Conservation (phyloP, 2,329 filamentous ascomycete species). For the Boeremia exigua region DNA sequence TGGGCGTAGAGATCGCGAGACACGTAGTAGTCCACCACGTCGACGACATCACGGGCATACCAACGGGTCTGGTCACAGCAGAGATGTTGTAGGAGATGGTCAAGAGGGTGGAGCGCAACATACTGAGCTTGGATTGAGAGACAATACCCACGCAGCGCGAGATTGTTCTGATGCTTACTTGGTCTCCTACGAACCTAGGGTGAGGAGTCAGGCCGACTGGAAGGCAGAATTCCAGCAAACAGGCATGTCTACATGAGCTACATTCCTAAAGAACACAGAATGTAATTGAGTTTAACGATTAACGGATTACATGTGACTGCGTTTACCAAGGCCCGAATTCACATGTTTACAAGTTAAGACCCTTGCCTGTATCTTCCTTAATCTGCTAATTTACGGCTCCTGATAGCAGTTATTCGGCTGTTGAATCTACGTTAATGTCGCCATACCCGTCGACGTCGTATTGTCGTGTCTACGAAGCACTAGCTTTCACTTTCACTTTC, state of each 20-base stretch:
- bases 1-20: not conserved
- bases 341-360: no score
- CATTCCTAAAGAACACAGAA: not conserved
- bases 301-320: no score
- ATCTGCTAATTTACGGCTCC: no score
- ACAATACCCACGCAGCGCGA: not conserved
- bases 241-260: conserved; percentile 6
- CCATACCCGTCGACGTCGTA: no score
- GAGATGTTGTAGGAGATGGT: conserved; percentile 4
- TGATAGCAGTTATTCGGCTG: no score
- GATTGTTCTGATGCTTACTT: not conserved
- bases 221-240: conserved; percentile 7
- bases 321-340: not conserved
- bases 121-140: not conserved
- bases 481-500: no score
- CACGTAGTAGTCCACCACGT: conserved; percentile 15
- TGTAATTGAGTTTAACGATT: not conserved
- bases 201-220: conserved; percentile 2
- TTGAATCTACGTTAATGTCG: no score
- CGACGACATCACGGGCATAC: conserved; percentile 7
- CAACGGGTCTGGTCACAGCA: conserved; percentile 6
- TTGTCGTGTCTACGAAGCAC: no score
- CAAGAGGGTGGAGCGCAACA: not conserved
- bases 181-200: not conserved
- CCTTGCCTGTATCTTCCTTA: no score